A percentile compares a stretch with the other conserved stretches of the same genome.
These are phyloP conservation scores for Uronychia setigera DNA, from an alignment of 73 alveolate genomes.

Conservation along the genomic window DNA sequence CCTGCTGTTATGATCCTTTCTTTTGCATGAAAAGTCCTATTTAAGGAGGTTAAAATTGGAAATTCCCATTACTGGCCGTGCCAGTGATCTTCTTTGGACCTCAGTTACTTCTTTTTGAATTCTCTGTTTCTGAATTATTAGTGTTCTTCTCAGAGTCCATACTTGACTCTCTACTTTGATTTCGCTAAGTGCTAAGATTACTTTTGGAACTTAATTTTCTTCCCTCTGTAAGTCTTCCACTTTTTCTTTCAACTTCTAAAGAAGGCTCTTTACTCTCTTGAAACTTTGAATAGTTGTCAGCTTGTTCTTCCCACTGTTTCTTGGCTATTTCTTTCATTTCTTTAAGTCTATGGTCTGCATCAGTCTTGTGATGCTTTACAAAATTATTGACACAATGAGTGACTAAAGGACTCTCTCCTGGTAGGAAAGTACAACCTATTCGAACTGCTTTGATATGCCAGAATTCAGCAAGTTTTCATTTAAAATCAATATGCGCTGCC, in stretches of 20 bases:
- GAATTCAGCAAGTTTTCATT: slow-evolving; percentile 12
- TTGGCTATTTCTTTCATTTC: not conserved
- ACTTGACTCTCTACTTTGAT: not conserved
- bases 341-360: not conserved
- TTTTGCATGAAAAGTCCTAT: too few species aligned
- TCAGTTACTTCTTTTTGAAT: too few species aligned
- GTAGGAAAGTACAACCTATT: slow-evolving; percentile 33
- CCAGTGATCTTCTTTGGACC: too few species aligned
- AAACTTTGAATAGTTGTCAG: not conserved
- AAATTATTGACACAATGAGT: slow-evolving; percentile 30
- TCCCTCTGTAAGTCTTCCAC: not conserved
- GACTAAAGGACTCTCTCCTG: slow-evolving; percentile 48
- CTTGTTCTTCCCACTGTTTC: not conserved
- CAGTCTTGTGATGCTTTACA: slow-evolving; percentile 27
- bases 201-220: not conserved
- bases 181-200: not conserved
- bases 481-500: not conserved
- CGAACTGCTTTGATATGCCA: slow-evolving; percentile 56
- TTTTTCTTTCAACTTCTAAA: not conserved
- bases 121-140: too few species aligned
- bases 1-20: too few species aligned
- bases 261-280: not conserved
- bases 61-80: too few species aligned
- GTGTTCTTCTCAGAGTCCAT: not conserved
- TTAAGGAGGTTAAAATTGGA: too few species aligned